phyloP scores from a whole-genome alignment of 176 grass and related monocot genomes.

The Cymbopogon citratus region DNA sequence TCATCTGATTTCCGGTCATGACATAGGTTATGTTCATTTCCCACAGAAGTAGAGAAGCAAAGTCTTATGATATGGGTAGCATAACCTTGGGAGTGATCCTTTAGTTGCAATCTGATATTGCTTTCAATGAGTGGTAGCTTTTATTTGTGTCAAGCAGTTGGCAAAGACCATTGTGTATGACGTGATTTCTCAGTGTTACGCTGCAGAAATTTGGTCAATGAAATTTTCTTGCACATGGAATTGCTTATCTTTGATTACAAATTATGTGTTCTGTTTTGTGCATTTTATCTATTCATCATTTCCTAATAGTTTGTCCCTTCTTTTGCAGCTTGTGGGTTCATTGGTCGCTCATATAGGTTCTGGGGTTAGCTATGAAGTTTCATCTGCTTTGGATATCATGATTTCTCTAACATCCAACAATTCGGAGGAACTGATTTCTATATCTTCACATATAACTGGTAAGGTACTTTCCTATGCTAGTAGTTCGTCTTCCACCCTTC shows the following conservation, averaged over 20 bases:
- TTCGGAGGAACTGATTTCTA: slow-evolving; percentile 55
- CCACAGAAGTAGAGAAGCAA: neutral
- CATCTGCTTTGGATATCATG: slow-evolving; percentile 77
- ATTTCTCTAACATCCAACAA: slow-evolving; percentile 63
- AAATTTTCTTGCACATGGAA: slow-evolving; percentile 14
- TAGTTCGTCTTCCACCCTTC: neutral
- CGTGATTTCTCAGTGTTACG: too few species aligned
- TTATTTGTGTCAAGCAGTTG: neutral
- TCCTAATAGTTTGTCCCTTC: slow-evolving; percentile 21
- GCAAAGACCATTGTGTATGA: too few species aligned
- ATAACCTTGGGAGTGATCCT: neutral
- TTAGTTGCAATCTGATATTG: neutral
- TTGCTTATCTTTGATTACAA: neutral
- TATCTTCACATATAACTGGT: slow-evolving; percentile 92
- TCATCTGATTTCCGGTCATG: neutral
- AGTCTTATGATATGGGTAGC: neutral
- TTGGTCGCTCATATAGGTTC: slow-evolving; percentile 89
- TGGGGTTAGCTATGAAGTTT: slow-evolving; percentile 73
- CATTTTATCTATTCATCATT: neutral
- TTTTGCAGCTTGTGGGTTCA: slow-evolving; percentile 65
- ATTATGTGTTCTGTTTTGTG: slow-evolving; percentile 5
- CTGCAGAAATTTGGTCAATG: neutral
- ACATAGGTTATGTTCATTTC: neutral
- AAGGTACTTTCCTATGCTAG: slow-evolving; percentile 18
- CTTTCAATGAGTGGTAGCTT: neutral